Conservation (phyloP, 768 basidiomycete genomes). For the Mrakia blollopis region DNA sequence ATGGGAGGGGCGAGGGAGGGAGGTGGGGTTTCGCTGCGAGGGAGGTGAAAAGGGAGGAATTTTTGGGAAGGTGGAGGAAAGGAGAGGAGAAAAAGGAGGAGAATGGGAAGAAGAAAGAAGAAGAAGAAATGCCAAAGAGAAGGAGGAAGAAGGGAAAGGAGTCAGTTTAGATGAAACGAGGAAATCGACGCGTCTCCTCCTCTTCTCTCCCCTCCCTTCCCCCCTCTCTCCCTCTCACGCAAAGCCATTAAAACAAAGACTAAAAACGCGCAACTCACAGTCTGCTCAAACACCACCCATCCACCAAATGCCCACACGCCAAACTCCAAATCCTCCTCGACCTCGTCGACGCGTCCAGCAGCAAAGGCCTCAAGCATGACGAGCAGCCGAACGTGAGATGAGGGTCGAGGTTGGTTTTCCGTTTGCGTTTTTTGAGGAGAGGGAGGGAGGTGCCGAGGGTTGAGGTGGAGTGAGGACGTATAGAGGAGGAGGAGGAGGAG, state of each 20-base stretch:
- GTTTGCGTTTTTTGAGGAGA: not conserved
- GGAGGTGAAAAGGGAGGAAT: not conserved
- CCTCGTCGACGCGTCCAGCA: not conserved
- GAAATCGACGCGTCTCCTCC: not conserved
- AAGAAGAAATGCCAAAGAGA: too few relatives aligned
- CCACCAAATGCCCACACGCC: constrained; percentile 1
- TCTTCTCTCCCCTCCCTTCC: too few relatives aligned
- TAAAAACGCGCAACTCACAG: not conserved
- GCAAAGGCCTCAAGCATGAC: not conserved
- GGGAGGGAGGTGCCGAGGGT: not conserved
- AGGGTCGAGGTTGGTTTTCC: not conserved
- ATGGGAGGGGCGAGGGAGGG: not conserved
- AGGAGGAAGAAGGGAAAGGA: not conserved
- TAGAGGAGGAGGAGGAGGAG: too few relatives aligned
- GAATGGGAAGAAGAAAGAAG: not conserved
- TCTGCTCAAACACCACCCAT: not conserved
- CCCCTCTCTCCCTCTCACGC: too few relatives aligned
- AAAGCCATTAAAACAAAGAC: not conserved
- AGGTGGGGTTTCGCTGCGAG: not conserved
- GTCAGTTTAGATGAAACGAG: not conserved
- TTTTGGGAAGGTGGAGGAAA: too few relatives aligned
- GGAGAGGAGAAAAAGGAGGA: too few relatives aligned
- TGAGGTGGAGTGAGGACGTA: too few relatives aligned
- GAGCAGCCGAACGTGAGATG: constrained; percentile 9
- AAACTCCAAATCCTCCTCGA: constrained; percentile 1